A percentile compares a stretch with the other conserved stretches of the same genome.
These are phyloP conservation scores for Phascolomyces articulosus DNA, from an alignment of 371 early-diverging fungal genomes.

Conservation along the genomic window DNA sequence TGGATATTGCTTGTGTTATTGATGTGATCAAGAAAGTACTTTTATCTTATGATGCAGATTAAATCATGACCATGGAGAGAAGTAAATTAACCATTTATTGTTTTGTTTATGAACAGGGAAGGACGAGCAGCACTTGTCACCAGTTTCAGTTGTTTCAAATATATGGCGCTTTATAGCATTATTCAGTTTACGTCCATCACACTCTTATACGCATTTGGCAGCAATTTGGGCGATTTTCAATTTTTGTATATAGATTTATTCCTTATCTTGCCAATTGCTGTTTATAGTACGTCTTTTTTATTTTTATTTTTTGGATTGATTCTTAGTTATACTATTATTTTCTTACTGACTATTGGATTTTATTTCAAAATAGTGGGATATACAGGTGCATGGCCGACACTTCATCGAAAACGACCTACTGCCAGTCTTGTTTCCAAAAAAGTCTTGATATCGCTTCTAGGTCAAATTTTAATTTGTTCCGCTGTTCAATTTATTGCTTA, in stretches of 20 bases:
- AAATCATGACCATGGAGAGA: too few relatives aligned
- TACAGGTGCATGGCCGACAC: conserved; percentile 77
- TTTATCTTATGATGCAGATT: too few relatives aligned
- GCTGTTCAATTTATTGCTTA: conserved; percentile 79
- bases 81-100: neutral
- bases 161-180: conserved; percentile 91
- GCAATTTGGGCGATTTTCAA: conserved; percentile 91
- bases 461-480: conserved; percentile 83
- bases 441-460: conserved; percentile 89
- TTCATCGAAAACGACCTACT: conserved; percentile 86
- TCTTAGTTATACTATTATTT: too few relatives aligned
- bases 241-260: conserved; percentile 92
- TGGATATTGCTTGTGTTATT: conserved; percentile 91
- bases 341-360: neutral
- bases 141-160: conserved; percentile 97
- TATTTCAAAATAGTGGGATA: conserved; percentile 63
- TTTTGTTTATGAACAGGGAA: conserved; percentile 60
- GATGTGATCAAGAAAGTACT: conserved; percentile 77
- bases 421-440: conserved; percentile 90
- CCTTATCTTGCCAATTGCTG: conserved; percentile 89
- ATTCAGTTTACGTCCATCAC: conserved; percentile 93
- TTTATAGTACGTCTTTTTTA: conserved; percentile 65
- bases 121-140: conserved; percentile 98
- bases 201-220: conserved; percentile 83
- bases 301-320: neutral